Evolutionary conservation across 768 basidiomycete genomes (phyloP).

Genomic region (Terana coerulea): DNA sequence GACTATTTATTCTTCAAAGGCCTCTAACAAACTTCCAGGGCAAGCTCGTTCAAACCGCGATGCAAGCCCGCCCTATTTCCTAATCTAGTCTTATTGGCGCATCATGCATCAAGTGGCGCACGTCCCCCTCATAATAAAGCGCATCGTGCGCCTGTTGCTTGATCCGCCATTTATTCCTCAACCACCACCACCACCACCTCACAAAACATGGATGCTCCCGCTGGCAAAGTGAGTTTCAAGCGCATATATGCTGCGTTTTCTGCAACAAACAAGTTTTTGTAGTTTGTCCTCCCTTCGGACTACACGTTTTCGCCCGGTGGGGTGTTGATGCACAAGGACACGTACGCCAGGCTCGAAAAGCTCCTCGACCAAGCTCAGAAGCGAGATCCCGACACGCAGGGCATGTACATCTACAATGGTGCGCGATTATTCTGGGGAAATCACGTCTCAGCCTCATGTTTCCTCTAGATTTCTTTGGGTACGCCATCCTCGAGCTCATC

Average conservation of each 20-base stretch:
- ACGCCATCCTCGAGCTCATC: slow-evolving; percentile 15
- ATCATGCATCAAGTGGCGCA: no score
- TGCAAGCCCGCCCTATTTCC: no score
- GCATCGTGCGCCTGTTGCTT: no score
- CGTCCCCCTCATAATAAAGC: no score
- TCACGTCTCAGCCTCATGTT: not conserved
- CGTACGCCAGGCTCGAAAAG: not conserved
- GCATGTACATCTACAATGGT: slow-evolving; percentile 21
- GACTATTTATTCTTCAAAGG: no score
- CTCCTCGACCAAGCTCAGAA: slow-evolving; percentile 8
- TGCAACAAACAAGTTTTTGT: not conserved
- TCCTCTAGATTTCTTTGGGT: slow-evolving; percentile 13
- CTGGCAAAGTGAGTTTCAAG: no score
- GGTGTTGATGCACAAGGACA: not conserved
- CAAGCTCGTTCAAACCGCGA: no score
- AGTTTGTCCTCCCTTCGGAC: not conserved
- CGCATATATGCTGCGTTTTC: not conserved
- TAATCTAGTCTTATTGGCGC: no score
- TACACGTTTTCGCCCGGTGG: not conserved
- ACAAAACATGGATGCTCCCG: not conserved
- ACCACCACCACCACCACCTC: not conserved
- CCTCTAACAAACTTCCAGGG: no score
- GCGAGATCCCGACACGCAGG: slow-evolving; percentile 14
- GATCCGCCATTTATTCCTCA: no score
- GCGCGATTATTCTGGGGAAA: not conserved